Percentiles rank a stretch among this genome's conserved stretches.
phyloP scores from a whole-genome alignment of 2,329 filamentous ascomycete genomes.

The Sarocladiaceae sp. region DNA sequence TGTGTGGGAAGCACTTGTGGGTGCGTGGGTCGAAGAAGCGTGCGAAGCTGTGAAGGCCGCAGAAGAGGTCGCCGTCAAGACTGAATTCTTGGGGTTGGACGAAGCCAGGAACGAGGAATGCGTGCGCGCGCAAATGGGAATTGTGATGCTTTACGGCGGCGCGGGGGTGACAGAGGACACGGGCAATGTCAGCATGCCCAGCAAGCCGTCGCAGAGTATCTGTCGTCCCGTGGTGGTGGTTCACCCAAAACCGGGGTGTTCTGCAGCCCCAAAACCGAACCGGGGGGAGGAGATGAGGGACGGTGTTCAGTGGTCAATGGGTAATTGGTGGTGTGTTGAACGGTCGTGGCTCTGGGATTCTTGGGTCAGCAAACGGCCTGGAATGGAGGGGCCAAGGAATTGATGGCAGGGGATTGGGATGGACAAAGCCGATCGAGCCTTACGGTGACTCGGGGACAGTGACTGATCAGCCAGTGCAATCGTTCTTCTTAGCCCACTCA shows the following conservation, averaged over 20 bases:
- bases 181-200: not conserved
- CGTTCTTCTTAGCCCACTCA: too few relatives aligned
- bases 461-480: not conserved
- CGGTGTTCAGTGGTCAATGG: constrained; percentile 5
- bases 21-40: not conserved
- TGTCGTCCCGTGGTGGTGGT: constrained; percentile 6
- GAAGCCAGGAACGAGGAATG: not conserved
- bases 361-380: constrained; percentile 6
- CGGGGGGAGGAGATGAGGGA: not conserved
- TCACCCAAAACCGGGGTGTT: constrained; percentile 6
- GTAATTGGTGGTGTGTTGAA: not conserved
- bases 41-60: not conserved
- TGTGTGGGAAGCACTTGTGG: not conserved
- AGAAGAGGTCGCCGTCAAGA: not conserved
- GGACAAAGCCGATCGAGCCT: not conserved
- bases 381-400: not conserved
- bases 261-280: constrained; percentile 2
- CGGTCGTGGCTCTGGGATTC: not conserved
- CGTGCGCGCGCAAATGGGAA: not conserved
- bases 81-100: not conserved
- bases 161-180: not conserved
- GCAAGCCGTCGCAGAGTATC: not conserved
- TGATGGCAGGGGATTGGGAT: not conserved
- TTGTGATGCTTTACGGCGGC: not conserved
- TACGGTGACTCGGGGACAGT: not conserved